Evolutionary conservation across 2,329 filamentous ascomycete species (phyloP), one percentile per base, ranked within the genome.

Genomic region (Cercospora zeae-maydis): DNA sequence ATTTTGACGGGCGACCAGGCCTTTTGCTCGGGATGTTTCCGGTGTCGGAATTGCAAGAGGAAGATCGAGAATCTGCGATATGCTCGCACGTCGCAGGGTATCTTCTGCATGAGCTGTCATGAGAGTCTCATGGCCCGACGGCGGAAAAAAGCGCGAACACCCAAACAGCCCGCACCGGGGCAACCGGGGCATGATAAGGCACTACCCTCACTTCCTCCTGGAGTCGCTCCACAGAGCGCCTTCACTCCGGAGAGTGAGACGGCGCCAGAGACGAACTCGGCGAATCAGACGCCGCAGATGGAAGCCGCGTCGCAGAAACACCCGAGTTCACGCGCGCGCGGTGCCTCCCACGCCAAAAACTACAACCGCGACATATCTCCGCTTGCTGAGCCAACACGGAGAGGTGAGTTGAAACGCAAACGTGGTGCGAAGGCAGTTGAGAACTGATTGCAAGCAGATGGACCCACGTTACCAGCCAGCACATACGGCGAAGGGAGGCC

Each of bases 51-150:
- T 77, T 99, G 95, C 83, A 99, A 98, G 82, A 88, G 91, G 75
- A 97, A 97, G 81, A 99, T 99, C 65, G 95, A 99, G 78, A 99
- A 99, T 76, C 83, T 99, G 67, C 88, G 93, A 76, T 99, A 98
- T 86, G 95, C 95, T 59, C 88, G 95, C 74, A 99, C 95, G 1
- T 97, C 93, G 7, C 95, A 98, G 78, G 95, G 95, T 64, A 99
- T 99, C 71, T 98, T 99, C 75, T 99, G 95, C 80, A 99, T 99
- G 95, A 92, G 89, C 73, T 99, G 95, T 76, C 95, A 99, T 75
- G 95, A 99, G 78, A 95, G 92, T 30, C 80, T 99, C 58, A 98
- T 98, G 92, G 92, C 93, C 55, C 84, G 93, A 67, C 85, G 93
- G 67, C 86, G 92, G 73, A 97, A 98, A 79, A 92, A 91, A 76